phyloP scores from a whole-genome alignment of 306 rosid genomes.

The Hylodesmum podocarpum region DNA sequence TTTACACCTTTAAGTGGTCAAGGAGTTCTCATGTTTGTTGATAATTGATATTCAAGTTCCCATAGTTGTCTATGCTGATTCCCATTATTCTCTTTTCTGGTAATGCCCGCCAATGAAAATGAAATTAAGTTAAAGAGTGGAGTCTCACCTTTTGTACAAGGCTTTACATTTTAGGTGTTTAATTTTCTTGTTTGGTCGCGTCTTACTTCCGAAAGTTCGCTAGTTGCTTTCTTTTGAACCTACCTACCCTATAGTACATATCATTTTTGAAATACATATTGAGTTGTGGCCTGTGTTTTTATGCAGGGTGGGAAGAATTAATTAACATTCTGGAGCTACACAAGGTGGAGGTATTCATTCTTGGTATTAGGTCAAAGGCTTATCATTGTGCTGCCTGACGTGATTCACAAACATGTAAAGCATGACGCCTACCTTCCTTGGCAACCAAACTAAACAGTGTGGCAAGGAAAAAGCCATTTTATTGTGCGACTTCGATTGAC shows the following conservation, averaged over 20 bases:
- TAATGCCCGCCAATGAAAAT: neutral
- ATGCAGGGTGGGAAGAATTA: constrained; percentile 45
- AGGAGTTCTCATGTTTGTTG: neutral
- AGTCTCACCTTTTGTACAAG: neutral
- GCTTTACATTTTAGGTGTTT: neutral
- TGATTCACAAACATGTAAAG: constrained; percentile 27
- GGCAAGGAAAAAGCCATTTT: constrained; percentile 24
- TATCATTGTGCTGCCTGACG: constrained; percentile 30
- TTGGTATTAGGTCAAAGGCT: constrained; percentile 23
- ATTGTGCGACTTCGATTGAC: constrained; percentile 28
- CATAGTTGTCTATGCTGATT: neutral
- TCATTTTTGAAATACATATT: neutral
- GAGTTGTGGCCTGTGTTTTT: neutral
- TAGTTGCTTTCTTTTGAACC: neutral
- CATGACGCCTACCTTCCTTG: constrained; percentile 18
- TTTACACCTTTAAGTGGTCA: neutral
- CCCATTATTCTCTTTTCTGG: neutral
- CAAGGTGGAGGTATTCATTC: constrained; percentile 19
- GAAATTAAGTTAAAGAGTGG: neutral
- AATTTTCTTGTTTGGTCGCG: neutral
- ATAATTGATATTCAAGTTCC: neutral
- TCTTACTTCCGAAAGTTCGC: neutral
- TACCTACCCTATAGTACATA: neutral
- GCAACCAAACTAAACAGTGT: constrained; percentile 30
- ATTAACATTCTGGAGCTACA: neutral